Base-by-base conservation (phyloP, 495 filamentous ascomycete species). In the Elasticomyces elasticus region DNA sequence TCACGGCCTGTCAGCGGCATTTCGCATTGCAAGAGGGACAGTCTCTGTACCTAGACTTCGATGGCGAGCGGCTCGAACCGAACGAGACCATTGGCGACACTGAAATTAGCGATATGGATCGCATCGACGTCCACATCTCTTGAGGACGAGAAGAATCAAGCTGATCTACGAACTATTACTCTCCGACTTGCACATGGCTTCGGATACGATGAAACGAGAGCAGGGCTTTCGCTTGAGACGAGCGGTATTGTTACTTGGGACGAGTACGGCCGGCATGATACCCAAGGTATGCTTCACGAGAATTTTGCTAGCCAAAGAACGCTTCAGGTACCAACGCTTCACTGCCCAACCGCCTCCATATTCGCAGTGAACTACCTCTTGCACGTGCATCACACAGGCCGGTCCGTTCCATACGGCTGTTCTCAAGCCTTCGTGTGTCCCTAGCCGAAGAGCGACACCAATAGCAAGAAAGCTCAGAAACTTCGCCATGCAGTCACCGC, bases 41-140 rank as follows among this genome's bases (percentile, higher is more conserved):
- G 44, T 65, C 72, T 0, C 69, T 95, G 15, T 74, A 74, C 12
- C 70, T 95, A 0, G 69, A 76, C 47, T 92, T 91, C 67, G 91
- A 97, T 58, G 91, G 91, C 17, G 89, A 94, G 42, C 69, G 71
- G 41, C 67, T 95, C 22, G 76, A 80, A 0, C 75, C 81, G 0
- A 71, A 78, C 4, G 74, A 76, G 25, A 75, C 72, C 23, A 71
- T 95, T 4, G 70, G 66, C 19, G 80, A 85, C 33, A 74, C 85
- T n/a, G 89, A 94, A 12, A 74, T 96, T 35, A 77, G 77, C 13
- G 86, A 96, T 60, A 74, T 82, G 67, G 90, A 94, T 62, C 74
- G 79, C 49, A 64, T 95, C 33, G 89, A 94, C 64, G 86, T 91
- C 46, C 74, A 83, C 56, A 60, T 90, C 50, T 81, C 73, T 62